These are phyloP conservation scores for Diaporthe velutina DNA, from an alignment of 2,329 filamentous ascomycete genomes.

Conservation along the genomic window DNA sequence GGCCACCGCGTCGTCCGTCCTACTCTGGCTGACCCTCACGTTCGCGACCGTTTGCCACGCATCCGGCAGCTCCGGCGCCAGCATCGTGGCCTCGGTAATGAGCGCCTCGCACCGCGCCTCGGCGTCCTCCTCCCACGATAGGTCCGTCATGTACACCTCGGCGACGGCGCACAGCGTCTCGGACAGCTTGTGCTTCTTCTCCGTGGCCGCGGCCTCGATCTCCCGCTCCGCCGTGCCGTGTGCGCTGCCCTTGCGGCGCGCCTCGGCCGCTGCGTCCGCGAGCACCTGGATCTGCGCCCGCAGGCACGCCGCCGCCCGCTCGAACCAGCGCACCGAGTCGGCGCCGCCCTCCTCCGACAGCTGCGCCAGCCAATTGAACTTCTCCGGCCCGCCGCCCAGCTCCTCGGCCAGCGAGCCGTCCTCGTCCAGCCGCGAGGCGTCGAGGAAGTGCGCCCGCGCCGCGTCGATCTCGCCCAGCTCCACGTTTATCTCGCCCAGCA, in stretches of 20 bases:
- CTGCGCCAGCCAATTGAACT: constrained; percentile 95
- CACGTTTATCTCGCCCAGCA: constrained; percentile 85
- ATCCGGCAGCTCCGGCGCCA: constrained; percentile 85
- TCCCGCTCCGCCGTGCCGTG: constrained; percentile 51
- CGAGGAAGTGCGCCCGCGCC: constrained; percentile 79
- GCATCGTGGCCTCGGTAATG: constrained; percentile 89
- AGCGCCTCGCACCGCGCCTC: constrained; percentile 89
- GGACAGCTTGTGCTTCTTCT: constrained; percentile 84
- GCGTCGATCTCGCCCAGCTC: constrained; percentile 85
- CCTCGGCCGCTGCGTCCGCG: constrained; percentile 54
- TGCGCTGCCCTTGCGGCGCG: constrained; percentile 52
- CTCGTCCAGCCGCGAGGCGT: constrained; percentile 81
- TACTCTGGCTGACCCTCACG: constrained; percentile 89
- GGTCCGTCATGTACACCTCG: constrained; percentile 99
- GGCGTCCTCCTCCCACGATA: constrained; percentile 92
- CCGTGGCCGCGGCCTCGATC: constrained; percentile 77
- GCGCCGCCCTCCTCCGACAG: constrained; percentile 79
- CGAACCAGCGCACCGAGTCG: constrained; percentile 76
- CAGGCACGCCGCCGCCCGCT: constrained; percentile 79
- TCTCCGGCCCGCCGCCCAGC: constrained; percentile 87
- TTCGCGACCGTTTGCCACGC: constrained; percentile 97
- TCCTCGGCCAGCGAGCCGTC: constrained; percentile 79
- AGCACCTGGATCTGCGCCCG: constrained; percentile 77
- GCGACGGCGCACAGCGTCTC: constrained; percentile 94
- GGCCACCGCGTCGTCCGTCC: constrained; percentile 81